Percentiles rank a stretch among this genome's conserved stretches.
Conservation (phyloP, 768 basidiomycete genomes). For the Mycena vitilis region DNA sequence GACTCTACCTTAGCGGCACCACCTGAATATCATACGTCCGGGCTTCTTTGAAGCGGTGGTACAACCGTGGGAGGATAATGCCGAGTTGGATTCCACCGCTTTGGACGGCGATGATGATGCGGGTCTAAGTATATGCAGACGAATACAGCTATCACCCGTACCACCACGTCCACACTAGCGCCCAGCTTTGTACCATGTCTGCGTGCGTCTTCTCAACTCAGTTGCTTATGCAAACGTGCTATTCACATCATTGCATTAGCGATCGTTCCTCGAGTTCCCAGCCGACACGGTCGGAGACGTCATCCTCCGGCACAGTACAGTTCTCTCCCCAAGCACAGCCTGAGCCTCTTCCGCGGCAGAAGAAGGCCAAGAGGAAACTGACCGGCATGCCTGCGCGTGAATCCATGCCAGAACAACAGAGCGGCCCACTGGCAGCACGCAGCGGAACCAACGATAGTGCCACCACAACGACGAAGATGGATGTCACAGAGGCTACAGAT, state of each 20-base stretch:
- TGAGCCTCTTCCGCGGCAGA: constrained; percentile 22
- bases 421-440: not conserved
- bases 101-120: not conserved
- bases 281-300: not conserved
- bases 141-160: too few relatives aligned
- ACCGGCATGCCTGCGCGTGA: constrained; percentile 21
- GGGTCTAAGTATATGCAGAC: constrained; percentile 3
- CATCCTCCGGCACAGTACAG: constrained; percentile 2
- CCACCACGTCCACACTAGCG: not conserved
- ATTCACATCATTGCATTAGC: not conserved
- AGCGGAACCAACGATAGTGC: not conserved
- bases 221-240: not conserved
- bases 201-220: not conserved
- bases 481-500: not conserved
- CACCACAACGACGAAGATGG: not conserved
- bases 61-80: constrained; percentile 4
- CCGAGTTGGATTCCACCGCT: not conserved
- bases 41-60: too few relatives aligned
- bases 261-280: not conserved
- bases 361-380: constrained; percentile 7
- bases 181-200: constrained; percentile 1
- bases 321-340: constrained; percentile 4
- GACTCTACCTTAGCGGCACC: too few relatives aligned
- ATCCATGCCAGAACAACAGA: not conserved
- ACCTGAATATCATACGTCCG: not conserved